Evolutionary conservation across 1,139 yeast species (phyloP).

Genomic region (Arxiozyma telluris): DNA sequence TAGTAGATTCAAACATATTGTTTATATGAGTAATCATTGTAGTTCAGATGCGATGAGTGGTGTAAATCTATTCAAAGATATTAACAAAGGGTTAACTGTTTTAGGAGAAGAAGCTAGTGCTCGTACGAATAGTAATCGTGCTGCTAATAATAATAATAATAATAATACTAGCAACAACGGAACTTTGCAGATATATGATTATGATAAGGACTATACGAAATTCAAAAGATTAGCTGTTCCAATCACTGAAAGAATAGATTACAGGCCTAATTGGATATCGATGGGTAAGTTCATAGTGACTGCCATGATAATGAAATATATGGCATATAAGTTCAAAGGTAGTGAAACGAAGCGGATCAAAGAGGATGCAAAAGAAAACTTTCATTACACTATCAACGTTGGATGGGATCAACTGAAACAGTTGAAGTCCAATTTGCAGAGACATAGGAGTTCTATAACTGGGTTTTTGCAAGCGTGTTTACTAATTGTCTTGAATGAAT

Average conservation of each 20-base stretch:
- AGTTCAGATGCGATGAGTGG: constrained; percentile 21
- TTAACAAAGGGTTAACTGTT: constrained; percentile 8
- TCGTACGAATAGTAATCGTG: too few relatives aligned
- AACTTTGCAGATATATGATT: constrained; percentile 8
- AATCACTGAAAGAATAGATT: constrained; percentile 19
- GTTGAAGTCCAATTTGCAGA: constrained; percentile 11
- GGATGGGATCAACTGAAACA: constrained; percentile 7
- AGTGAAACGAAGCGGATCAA: constrained; percentile 7
- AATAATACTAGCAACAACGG: too few relatives aligned
- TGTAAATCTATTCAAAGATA: constrained; percentile 19
- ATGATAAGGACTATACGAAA: constrained; percentile 9
- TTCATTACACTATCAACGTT: constrained; percentile 11
- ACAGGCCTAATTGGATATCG: constrained; percentile 10
- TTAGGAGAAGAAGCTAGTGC: too few relatives aligned
- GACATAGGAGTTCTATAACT: constrained; percentile 19
- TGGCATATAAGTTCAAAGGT: constrained; percentile 11
- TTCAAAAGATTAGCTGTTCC: constrained; percentile 15
- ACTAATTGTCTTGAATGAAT: constrained; percentile 15
- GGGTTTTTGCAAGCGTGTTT: constrained; percentile 23
- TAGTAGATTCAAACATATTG: constrained; percentile 5
- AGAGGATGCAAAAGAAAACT: constrained; percentile 6
- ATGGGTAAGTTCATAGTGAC: constrained; percentile 12
- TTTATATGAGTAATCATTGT: constrained; percentile 21
- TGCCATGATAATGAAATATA: constrained; percentile 8
- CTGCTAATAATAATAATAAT: too few relatives aligned